A percentile compares a stretch with the other conserved stretches of the same genome.
Conservation (phyloP, 148 eudicot species). For the Chenopodium formosanum region DNA sequence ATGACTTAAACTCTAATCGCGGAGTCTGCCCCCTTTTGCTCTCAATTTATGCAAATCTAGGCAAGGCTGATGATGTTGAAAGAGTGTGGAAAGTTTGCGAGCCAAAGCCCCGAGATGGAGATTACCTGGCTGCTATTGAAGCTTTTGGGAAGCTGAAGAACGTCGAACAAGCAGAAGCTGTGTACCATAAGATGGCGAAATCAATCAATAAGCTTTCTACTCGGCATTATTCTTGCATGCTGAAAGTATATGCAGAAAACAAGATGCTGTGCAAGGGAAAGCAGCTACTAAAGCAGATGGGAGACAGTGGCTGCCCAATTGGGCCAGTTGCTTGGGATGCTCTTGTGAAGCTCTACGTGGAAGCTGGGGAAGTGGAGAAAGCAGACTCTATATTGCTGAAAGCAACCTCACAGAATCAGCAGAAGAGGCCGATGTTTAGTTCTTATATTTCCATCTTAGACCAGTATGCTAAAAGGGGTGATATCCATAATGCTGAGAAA, state of each 20-base stretch:
- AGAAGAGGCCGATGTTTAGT: slow-evolving; percentile 46
- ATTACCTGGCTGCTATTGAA: slow-evolving; percentile 58
- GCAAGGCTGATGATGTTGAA: slow-evolving; percentile 62
- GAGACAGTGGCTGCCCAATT: slow-evolving; percentile 48
- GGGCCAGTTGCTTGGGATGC: slow-evolving; percentile 82
- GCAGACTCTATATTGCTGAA: slow-evolving; percentile 66
- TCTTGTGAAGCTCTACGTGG: slow-evolving; percentile 67
- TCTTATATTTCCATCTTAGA: slow-evolving; percentile 61
- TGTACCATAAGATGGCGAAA: slow-evolving; percentile 44
- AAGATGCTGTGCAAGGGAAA: slow-evolving; percentile 77
- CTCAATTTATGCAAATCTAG: slow-evolving; percentile 65
- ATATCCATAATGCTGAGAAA: slow-evolving; percentile 78
- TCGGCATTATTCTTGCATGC: slow-evolving; percentile 43
- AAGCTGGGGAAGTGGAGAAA: slow-evolving; percentile 85
- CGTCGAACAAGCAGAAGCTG: slow-evolving; percentile 65
- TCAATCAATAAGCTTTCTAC: slow-evolving; percentile 38
- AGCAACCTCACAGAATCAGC: slow-evolving; percentile 39
- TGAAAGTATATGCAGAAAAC: slow-evolving; percentile 67
- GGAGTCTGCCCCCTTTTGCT: slow-evolving; percentile 41
- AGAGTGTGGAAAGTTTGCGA: slow-evolving; percentile 64
- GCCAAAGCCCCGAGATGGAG: slow-evolving; percentile 37
- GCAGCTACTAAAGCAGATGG: slow-evolving; percentile 71
- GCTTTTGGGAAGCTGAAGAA: slow-evolving; percentile 83
- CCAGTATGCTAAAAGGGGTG: slow-evolving; percentile 70
- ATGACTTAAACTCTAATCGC: slow-evolving; percentile 33